Percentiles rank a stretch among this genome's conserved stretches.
phyloP scores from a whole-genome alignment of 495 filamentous ascomycete species.

The Corynascus novoguineensis region DNA sequence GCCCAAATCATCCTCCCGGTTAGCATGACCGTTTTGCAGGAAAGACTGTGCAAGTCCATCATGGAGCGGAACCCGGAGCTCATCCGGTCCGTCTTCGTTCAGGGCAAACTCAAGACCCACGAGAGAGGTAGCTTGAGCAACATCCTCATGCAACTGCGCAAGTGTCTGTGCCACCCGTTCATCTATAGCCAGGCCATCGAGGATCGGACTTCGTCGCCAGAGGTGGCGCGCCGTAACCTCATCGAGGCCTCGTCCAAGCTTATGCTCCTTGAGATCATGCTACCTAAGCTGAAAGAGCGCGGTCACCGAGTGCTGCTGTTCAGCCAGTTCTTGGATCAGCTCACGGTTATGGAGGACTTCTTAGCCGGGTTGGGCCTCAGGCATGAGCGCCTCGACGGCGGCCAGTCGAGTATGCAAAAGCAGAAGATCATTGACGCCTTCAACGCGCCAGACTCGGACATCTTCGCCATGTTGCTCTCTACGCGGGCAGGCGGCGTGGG shows the following conservation, averaged over 20 bases:
- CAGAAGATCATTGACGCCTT: constrained; percentile 91
- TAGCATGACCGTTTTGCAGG: constrained; percentile 86
- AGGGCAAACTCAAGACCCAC: constrained; percentile 53
- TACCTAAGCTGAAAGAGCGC: constrained; percentile 82
- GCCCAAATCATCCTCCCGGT: constrained; percentile 92
- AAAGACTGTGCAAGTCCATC: constrained; percentile 91
- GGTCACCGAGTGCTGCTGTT: constrained; percentile 93
- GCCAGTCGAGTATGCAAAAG: constrained; percentile 70
- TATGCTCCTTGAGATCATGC: constrained; percentile 75
- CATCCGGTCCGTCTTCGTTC: constrained; percentile 77
- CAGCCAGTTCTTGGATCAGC: constrained; percentile 86
- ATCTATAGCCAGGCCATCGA: constrained; percentile 87
- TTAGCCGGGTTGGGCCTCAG: constrained; percentile 61
- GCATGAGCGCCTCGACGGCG: constrained; percentile 83
- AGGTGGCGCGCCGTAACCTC: constrained; percentile 64
- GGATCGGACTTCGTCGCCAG: constrained; percentile 54
- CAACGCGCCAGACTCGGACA: constrained; percentile 74
- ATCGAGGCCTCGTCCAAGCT: constrained; percentile 91
- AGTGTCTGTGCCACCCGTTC: constrained; percentile 93
- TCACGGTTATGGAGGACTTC: constrained; percentile 91
- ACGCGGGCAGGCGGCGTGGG: constrained; percentile 94
- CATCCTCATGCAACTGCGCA: constrained; percentile 91
- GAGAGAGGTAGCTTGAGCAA: constrained; percentile 82
- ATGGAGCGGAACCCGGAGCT: constrained; percentile 80
- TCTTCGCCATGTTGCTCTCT: constrained; percentile 87